Conservation (phyloP, 495 filamentous ascomycete genomes). For the Achaetomiella virescens region DNA sequence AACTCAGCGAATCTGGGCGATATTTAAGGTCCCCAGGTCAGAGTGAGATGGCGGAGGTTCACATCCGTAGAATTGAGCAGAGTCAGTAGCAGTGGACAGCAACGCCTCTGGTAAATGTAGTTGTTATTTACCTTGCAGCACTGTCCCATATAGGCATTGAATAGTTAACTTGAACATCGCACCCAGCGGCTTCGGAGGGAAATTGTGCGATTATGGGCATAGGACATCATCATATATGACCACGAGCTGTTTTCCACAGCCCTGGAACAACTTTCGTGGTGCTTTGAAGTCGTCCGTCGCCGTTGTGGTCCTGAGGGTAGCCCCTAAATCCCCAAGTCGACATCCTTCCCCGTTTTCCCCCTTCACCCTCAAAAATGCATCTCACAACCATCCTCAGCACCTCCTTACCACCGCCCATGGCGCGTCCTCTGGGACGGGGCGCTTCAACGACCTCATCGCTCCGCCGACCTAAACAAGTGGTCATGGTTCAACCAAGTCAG, state of each 20-base stretch:
- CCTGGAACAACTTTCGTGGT: no score
- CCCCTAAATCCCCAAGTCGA: slow-evolving; percentile 65
- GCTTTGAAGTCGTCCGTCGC: no score
- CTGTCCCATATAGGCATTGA: not conserved
- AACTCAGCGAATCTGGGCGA: slow-evolving; percentile 5
- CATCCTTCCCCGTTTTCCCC: no score
- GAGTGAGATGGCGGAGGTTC: slow-evolving; percentile 18
- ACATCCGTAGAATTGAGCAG: slow-evolving; percentile 14
- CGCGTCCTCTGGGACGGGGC: slow-evolving; percentile 54
- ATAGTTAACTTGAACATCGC: not conserved
- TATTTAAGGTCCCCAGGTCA: slow-evolving; percentile 6
- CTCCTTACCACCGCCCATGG: slow-evolving; percentile 22
- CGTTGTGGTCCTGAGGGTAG: no score
- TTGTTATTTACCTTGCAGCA: not conserved
- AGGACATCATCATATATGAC: not conserved
- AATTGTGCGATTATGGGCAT: not conserved
- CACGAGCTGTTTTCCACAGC: no score
- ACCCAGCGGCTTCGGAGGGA: not conserved
- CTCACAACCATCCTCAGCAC: no score
- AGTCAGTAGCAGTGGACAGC: slow-evolving; percentile 4
- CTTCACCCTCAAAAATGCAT: no score
- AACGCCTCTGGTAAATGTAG: slow-evolving; percentile 1
- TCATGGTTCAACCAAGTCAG: slow-evolving; percentile 62
- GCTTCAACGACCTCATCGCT: slow-evolving; percentile 52
- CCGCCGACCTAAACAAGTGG: slow-evolving; percentile 53